Base-by-base conservation (phyloP, 768 basidiomycete species). In the Wakefieldia striispora region DNA sequence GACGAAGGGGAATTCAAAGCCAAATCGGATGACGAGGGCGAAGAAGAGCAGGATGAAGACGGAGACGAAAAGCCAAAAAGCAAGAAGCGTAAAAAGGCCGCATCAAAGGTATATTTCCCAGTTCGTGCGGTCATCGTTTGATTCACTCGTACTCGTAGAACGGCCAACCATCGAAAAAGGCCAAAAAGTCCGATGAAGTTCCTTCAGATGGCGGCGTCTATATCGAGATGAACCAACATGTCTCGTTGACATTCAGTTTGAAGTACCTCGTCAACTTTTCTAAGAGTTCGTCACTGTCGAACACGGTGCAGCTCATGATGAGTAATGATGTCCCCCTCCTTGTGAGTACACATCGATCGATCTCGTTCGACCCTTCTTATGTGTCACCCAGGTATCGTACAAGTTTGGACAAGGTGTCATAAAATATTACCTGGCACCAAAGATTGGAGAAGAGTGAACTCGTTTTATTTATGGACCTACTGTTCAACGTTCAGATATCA, bases 181-280 rank as follows among this genome's bases (percentile, higher is more conserved):
- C 67, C n/a, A 86, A 85, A 62, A 81, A 80, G 53, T 68, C 67
- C 0, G 78, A 77, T 8, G 82, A 83, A 17, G 77, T 79, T 3
- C 79, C 81, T 4, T 69, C 73, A 3, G 71, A 72, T 12, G 81
- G 76, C 40, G 76, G 73, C n/a, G 86, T 95, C 41, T 67, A 72
- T 53, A 88, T 97, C 64, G 82, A 89, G 70, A 88, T 97, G 80
- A 91, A 92, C 63, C 85, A 88, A 65, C 83, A 90, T 55, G 95
- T 99, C 54, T 81, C 84, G 37, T 76, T 98, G 42, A 97, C 94
- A 1, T 98, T 98, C 76, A 93, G 91, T 27, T 75, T 98, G 60
- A 98, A 97, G 70, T 99, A 98, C 71, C 84, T 98, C 24, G 86
- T 90, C 68, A 97, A 97, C 73, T 98, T 99, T 63, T 83, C 92